Conservation (phyloP, 2,329 filamentous ascomycete species). For the Cladophialophora yegresii region DNA sequence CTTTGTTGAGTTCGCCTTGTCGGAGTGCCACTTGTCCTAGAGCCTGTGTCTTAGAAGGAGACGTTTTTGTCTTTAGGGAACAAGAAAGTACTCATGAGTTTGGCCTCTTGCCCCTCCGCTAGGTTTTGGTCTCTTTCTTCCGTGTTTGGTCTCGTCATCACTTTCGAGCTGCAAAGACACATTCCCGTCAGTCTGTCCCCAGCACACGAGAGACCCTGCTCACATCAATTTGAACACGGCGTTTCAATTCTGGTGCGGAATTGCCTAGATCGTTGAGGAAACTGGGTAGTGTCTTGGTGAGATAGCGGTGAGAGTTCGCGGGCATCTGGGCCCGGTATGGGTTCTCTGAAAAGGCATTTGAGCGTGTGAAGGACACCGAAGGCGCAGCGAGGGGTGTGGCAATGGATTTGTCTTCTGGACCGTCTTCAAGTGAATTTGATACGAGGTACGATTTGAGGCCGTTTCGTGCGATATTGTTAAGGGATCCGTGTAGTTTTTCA, state of each 20-base stretch:
- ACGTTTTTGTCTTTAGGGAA: neutral
- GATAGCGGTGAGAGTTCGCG: conserved; percentile 2
- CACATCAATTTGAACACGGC: neutral
- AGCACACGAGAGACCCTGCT: neutral
- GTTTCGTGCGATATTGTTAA: conserved; percentile 1
- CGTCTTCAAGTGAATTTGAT: conserved; percentile 3
- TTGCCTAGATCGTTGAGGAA: conserved; percentile 20
- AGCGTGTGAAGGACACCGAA: conserved; percentile 1
- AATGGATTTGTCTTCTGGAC: conserved; percentile 10
- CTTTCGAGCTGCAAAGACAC: conserved; percentile 20
- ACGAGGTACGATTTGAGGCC: conserved; percentile 8
- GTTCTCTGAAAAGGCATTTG: conserved; percentile 21
- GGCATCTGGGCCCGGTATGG: conserved; percentile 22
- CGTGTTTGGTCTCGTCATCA: conserved; percentile 19
- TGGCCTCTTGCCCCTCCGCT: neutral
- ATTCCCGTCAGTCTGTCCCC: neutral
- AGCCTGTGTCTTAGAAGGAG: conserved; percentile 5
- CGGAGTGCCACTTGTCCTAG: neutral
- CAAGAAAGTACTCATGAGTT: neutral
- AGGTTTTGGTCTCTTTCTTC: neutral
- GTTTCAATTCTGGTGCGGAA: conserved; percentile 16
- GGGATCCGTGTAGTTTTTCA: neutral
- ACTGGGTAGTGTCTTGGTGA: conserved; percentile 14
- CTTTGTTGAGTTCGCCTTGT: conserved; percentile 1
- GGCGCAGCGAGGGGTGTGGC: conserved; percentile 1